Percentiles rank a stretch among this genome's conserved stretches.
These are phyloP conservation scores for Shiraia sp. DNA, from an alignment of 2,329 filamentous ascomycete species.

Conservation along the genomic window DNA sequence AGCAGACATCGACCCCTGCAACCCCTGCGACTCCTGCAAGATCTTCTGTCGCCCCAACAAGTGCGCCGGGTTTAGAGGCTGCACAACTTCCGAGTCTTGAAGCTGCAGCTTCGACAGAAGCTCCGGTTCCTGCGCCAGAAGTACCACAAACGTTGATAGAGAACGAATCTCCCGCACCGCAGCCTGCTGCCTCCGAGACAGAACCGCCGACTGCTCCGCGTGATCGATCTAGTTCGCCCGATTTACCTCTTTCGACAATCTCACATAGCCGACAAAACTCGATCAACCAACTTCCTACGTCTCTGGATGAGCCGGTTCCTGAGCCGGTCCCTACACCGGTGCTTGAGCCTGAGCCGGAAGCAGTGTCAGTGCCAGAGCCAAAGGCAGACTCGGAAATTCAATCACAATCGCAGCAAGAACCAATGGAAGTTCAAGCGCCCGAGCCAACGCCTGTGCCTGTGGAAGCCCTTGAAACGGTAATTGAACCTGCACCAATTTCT, in stretches of 20 bases:
- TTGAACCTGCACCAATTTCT: not conserved
- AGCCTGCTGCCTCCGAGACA: constrained; percentile 6
- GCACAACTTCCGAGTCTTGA: constrained; percentile 9
- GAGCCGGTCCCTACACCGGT: constrained; percentile 1
- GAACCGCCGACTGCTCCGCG: constrained; percentile 11
- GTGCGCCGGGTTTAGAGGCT: constrained; percentile 15
- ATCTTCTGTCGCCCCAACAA: constrained; percentile 14
- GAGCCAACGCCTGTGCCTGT: not conserved
- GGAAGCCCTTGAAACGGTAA: constrained; percentile 4
- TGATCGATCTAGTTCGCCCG: constrained; percentile 48
- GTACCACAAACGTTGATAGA: constrained; percentile 7
- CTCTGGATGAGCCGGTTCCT: constrained; percentile 9
- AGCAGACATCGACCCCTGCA: constrained; percentile 52
- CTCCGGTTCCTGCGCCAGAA: not conserved
- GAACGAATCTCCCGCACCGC: constrained; percentile 7
- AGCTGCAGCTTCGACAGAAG: not conserved
- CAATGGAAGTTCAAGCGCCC: constrained; percentile 1
- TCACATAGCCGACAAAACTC: constrained; percentile 47
- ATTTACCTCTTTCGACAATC: constrained; percentile 45
- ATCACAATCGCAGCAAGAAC: too few species aligned
- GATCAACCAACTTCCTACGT: constrained; percentile 27
- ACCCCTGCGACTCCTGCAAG: constrained; percentile 43
- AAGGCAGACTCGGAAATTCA: too few species aligned
- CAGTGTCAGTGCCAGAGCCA: too few species aligned
- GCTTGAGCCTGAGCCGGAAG: not conserved